A percentile compares a stretch with the other conserved stretches of the same genome.
These are phyloP conservation scores for Leishmania aethiopica DNA, from an alignment of 208 protist species.

Conservation along the genomic window DNA sequence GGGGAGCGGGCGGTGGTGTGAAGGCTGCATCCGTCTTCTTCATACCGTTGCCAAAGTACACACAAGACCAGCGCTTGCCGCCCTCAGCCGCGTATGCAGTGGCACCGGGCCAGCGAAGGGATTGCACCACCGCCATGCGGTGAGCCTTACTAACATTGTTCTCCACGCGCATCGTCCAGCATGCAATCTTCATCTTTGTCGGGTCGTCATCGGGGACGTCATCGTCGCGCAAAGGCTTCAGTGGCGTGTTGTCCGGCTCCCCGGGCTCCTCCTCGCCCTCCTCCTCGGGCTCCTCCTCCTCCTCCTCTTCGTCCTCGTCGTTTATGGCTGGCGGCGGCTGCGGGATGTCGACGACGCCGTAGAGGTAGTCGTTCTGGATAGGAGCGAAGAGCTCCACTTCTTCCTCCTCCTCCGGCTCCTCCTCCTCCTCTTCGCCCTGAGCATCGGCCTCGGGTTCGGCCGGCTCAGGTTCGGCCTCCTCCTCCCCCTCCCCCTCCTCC, in stretches of 20 bases:
- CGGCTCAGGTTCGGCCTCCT: constrained; percentile 58
- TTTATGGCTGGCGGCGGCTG: constrained; percentile 80
- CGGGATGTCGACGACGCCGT: constrained; percentile 85
- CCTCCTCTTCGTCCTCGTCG: constrained; percentile 83
- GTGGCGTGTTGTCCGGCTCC: constrained; percentile 74
- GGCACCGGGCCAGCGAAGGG: constrained; percentile 90
- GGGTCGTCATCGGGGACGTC: constrained; percentile 86
- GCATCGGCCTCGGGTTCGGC: constrained; percentile 64
- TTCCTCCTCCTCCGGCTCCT: constrained; percentile 77
- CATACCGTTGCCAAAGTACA: constrained; percentile 91
- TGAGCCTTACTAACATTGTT: constrained; percentile 88
- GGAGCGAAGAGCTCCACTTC: constrained; percentile 88
- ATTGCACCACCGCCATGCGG: constrained; percentile 81
- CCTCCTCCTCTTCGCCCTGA: constrained; percentile 62
- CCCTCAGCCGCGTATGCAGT: constrained; percentile 78
- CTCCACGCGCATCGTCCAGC: constrained; percentile 80
- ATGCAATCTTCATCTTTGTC: constrained; percentile 82
- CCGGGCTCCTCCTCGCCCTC: constrained; percentile 55
- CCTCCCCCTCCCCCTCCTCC: constrained; percentile 79
- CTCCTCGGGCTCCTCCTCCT: constrained; percentile 56
- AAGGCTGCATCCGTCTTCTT: constrained; percentile 90
- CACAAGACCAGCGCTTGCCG: constrained; percentile 79
- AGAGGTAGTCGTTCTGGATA: constrained; percentile 77
- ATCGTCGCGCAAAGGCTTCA: constrained; percentile 79
- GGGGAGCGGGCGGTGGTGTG: constrained; percentile 78